Evolutionary conservation across 1,284 basidiomycete species (phyloP), one percentile per base, ranked within the genome.

Genomic region (Irpex sp.): DNA sequence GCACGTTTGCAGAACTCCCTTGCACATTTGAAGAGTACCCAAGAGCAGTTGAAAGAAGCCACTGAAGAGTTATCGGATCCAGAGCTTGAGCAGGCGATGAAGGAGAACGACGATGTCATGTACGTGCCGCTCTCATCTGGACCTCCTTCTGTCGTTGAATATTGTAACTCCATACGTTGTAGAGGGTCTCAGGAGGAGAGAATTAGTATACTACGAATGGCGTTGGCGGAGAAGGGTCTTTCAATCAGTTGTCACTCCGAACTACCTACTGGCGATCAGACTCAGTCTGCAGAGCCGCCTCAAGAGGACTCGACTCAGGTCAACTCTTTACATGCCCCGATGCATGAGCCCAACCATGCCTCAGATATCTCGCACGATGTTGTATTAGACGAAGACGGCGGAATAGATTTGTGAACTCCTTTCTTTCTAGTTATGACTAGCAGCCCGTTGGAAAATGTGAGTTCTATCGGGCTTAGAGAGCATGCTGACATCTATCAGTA

Each of bases 181-280:
- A 92, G 89, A 67, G 87, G 81, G 4, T 88, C 89, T 5, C 90
- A 92, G 73, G 82, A 86, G 69, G 89, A 92, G 71, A 80, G 89
- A 5, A 83, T 92, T 65, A 75, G 75, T 36, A 90, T 92, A 51
- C 78, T 92, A 58, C 82, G 81, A 68, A 76, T 86, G 69, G 89
- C 87, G 4, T 73, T 92, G 62, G 73, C 77, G 5, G 81, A 87
- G 71, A 90, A 89, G 69, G 89, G 89, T 4, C 63, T 77, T 15
- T 67, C 59, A 72, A 75, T 51, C 26, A 69, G 71, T 38, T 84
- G 85, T 70, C 85, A 85, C 67, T 19, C 26, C 59, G 21, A 78
- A 82, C n/a, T 21, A 15, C 65, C 57, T 59, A 34, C 31, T 34
- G 31, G 31, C 6, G 31, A 34, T 34, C 31, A 34, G 31, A 34